Conservation (phyloP, 805 yeast species). For the Dipodascus geniculatus region DNA sequence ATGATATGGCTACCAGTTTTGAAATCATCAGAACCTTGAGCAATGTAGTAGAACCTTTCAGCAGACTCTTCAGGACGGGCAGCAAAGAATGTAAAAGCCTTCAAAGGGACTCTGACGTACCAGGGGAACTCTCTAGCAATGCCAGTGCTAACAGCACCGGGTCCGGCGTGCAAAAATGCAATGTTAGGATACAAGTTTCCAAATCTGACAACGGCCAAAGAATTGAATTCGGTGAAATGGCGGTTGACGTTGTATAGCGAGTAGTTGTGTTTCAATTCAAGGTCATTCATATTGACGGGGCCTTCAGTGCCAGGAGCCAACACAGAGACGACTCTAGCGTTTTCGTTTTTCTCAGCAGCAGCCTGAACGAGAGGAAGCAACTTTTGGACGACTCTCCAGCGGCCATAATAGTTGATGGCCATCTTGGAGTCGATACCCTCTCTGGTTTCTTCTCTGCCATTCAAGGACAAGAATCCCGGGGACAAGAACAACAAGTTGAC, state of each 20-base stretch:
- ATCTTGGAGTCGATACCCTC: slow-evolving; percentile 21
- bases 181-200: slow-evolving; percentile 16
- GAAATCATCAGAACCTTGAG: slow-evolving; percentile 12
- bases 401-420: slow-evolving; percentile 20
- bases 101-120: slow-evolving; percentile 8
- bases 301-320: slow-evolving; percentile 19
- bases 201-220: slow-evolving; percentile 14
- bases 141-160: slow-evolving; percentile 18
- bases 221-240: slow-evolving; percentile 15
- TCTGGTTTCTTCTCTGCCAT: slow-evolving; percentile 24
- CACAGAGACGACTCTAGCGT: slow-evolving; percentile 19
- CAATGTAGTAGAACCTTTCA: slow-evolving; percentile 17
- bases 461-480: slow-evolving; percentile 13
- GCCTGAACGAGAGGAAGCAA: slow-evolving; percentile 16
- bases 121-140: slow-evolving; percentile 16
- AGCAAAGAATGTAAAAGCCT: slow-evolving; percentile 5
- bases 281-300: slow-evolving; percentile 15
- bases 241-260: slow-evolving; percentile 8
- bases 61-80: slow-evolving; percentile 12
- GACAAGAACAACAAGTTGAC: slow-evolving; percentile 15
- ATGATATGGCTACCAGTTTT: slow-evolving; percentile 15
- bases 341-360: slow-evolving; percentile 14
- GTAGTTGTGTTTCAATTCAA: slow-evolving; percentile 16
- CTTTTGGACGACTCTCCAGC: slow-evolving; percentile 17
- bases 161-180: slow-evolving; percentile 17